Conservation (phyloP, 2,329 filamentous ascomycete species). For the Sporothrix pseudoabietina region DNA sequence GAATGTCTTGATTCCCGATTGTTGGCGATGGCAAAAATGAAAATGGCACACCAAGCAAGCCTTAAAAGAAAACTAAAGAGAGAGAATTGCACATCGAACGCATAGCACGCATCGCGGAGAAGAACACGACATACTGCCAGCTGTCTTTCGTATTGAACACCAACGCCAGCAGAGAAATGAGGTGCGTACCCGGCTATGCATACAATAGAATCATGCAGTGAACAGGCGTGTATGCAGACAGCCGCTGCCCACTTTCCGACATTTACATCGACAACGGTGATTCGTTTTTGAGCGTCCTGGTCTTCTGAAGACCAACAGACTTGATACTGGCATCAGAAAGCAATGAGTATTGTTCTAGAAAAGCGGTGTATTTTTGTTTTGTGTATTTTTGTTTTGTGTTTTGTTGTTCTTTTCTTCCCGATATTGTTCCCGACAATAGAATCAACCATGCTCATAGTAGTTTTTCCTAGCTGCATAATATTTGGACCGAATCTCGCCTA, state of each 20-base stretch:
- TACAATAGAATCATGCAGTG: neutral
- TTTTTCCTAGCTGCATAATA: neutral
- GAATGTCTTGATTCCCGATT: neutral
- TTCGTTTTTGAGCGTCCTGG: neutral
- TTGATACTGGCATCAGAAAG: neutral
- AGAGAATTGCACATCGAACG: neutral
- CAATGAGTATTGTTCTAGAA: neutral
- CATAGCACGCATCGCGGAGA: neutral
- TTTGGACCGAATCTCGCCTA: neutral
- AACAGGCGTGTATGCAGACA: neutral
- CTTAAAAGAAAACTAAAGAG: too few species aligned
- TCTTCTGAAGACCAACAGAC: neutral
- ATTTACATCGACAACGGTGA: neutral
- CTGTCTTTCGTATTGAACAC: conserved; percentile 14
- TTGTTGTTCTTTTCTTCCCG: neutral
- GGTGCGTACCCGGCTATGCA: conserved; percentile 10
- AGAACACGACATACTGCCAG: conserved; percentile 7
- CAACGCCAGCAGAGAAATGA: neutral
- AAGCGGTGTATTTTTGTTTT: neutral
- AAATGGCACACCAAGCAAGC: neutral
- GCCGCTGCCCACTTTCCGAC: neutral
- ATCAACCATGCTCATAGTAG: neutral
- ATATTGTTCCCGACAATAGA: neutral
- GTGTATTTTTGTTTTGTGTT: neutral
- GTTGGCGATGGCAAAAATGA: neutral